Conservation (phyloP, 352 stramenopile species). For the Globisporangium polare region DNA sequence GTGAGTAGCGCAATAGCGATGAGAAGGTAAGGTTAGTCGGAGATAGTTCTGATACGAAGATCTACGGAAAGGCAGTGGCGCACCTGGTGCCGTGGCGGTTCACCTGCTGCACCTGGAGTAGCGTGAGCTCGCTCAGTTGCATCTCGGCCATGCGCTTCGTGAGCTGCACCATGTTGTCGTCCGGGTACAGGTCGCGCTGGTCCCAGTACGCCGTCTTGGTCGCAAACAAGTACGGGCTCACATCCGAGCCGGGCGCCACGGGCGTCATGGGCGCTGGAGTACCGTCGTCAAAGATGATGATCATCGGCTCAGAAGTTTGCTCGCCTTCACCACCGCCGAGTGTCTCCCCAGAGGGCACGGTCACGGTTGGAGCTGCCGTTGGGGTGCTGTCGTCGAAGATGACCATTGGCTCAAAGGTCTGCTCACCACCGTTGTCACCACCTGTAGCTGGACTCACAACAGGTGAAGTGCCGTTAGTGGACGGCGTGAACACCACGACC, state of each 20-base stretch:
- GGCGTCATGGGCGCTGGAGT: background rate
- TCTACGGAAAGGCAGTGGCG: background rate
- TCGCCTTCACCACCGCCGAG: background rate
- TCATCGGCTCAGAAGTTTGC: background rate
- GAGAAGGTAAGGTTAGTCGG: background rate
- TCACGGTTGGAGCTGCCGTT: background rate
- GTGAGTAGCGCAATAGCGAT: background rate
- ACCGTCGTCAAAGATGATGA: background rate
- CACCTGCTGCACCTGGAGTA: slow-evolving; percentile 44
- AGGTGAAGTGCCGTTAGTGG: background rate
- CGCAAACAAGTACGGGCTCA: slow-evolving; percentile 2
- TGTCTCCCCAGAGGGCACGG: background rate
- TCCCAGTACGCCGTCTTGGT: slow-evolving; percentile 9
- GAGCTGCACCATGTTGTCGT: background rate
- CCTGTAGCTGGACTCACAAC: background rate
- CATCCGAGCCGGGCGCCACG: background rate
- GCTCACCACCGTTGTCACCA: background rate
- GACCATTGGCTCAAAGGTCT: background rate
- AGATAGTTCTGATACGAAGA: background rate
- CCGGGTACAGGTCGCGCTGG: slow-evolving; percentile 1
- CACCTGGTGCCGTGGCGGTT: slow-evolving; percentile 53
- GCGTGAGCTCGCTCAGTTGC: slow-evolving; percentile 10
- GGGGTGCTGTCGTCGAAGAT: background rate
- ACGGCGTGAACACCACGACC: background rate
- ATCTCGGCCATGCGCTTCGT: background rate